Percentiles rank a stretch among this genome's conserved stretches.
Evolutionary conservation across 1,139 yeast species (phyloP).

Genomic region (Arxiozyma heterogenica): DNA sequence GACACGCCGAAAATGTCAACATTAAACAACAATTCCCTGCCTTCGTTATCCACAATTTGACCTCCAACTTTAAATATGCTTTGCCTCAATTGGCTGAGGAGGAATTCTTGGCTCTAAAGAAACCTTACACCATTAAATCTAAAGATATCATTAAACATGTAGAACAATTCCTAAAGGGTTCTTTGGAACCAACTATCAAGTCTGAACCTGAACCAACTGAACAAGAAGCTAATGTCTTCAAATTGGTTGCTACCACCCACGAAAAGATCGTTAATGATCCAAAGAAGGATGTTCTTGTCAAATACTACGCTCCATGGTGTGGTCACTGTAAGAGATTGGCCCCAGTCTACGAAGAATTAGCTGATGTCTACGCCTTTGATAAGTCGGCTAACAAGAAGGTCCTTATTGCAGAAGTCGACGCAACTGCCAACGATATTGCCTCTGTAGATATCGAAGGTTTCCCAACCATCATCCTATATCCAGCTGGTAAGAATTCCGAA

Average conservation of each 20-base stretch:
- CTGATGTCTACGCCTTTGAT: constrained; percentile 50
- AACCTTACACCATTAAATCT: constrained; percentile 29
- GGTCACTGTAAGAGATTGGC: constrained; percentile 97
- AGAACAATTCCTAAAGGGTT: constrained; percentile 53
- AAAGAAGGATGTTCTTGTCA: constrained; percentile 78
- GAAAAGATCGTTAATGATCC: constrained; percentile 58
- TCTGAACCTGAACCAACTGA: constrained; percentile 80
- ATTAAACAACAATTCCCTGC: constrained; percentile 84
- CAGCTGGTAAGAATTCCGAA: constrained; percentile 72
- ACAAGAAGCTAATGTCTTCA: constrained; percentile 64
- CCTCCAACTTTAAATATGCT: constrained; percentile 66
- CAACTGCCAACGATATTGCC: constrained; percentile 73
- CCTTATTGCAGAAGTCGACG: constrained; percentile 78
- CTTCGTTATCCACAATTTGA: constrained; percentile 74
- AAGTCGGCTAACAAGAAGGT: constrained; percentile 42
- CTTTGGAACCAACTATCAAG: constrained; percentile 64
- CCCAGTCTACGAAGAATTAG: constrained; percentile 85
- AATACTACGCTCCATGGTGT: constrained; percentile 99
- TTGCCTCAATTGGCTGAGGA: constrained; percentile 38
- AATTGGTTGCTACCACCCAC: constrained; percentile 80
- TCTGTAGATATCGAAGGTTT: constrained; percentile 76
- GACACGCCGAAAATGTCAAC: constrained; percentile 82
- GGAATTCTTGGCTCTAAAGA: constrained; percentile 25
- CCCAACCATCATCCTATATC: constrained; percentile 88
- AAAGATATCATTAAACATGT: constrained; percentile 52